Conservation (phyloP, 2,329 filamentous ascomycete species). For the Xylariaceae sp. region DNA sequence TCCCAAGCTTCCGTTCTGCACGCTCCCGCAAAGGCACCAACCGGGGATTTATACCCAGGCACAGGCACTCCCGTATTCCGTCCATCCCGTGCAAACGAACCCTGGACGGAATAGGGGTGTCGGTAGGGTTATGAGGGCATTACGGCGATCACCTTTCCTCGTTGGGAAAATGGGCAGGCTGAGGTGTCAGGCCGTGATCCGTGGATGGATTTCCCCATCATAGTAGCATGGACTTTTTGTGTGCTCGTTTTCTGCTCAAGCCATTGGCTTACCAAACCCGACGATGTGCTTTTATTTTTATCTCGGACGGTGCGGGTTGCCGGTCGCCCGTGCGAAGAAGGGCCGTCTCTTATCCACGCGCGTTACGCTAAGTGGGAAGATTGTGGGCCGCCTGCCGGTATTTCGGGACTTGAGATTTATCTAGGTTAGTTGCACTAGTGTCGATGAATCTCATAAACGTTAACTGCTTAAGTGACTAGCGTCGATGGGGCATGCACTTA, state of each 20-base stretch:
- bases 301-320: slow-evolving; percentile 7
- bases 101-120: not conserved
- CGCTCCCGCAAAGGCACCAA: not conserved
- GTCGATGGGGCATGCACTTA: no score
- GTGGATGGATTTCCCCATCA: no score
- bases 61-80: not conserved
- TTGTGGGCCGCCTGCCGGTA: not conserved
- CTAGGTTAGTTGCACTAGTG: not conserved
- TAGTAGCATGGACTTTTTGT: not conserved
- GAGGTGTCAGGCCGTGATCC: no score
- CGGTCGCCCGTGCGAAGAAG: slow-evolving; percentile 8
- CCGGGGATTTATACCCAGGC: not conserved
- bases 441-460: not conserved
- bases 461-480: not conserved
- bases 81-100: not conserved
- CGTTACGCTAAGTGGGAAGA: slow-evolving; percentile 35
- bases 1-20: not conserved
- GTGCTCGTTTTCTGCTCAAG: not conserved
- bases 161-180: not conserved
- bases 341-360: slow-evolving; percentile 38
- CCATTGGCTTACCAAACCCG: no score
- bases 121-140: not conserved
- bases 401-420: slow-evolving; percentile 3
- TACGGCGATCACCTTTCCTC: not conserved
- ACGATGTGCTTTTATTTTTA: not conserved